Base-by-base conservation (phyloP, 331 rosid genomes). In the Malus hybrid region DNA sequence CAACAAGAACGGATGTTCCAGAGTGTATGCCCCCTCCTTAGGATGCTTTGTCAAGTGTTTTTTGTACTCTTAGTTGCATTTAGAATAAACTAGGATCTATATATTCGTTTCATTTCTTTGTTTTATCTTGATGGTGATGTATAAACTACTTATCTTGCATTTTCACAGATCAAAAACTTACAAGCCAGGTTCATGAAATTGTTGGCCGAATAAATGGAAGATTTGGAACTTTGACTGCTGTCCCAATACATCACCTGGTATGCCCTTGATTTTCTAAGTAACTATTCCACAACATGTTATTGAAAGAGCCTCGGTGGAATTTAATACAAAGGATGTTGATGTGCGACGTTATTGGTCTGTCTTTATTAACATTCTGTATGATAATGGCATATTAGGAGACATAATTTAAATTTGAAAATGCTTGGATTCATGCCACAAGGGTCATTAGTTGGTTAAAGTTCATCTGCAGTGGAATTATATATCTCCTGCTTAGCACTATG, bases 101-200 rank as follows among this genome's bases (percentile, higher is more conserved):
- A 42, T 42, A 42, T 42, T 42, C 48, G 5, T 42, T 42, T 42
- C 48, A 29, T 59, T n/a, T 74, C 36, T 65, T 48, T 46, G 56
- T 55, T 18, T 20, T 67, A 57, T 72, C 34, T 16, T 57, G 46
- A 9, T 24, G 18, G 56, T 86, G 34, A 50, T 46, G 76, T 73
- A 71, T 73, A 54, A 75, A 20, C 56, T 48, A 28, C 34, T 28
- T 75, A 55, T 82, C 67, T 63, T 84, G 74, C 82, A 73, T 87
- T 71, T 79, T 65, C 74, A 74, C 96, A 91, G 97, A 91, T 78
- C 97, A 91, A 77, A 91, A 91, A 81, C 96, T 91, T 44, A 91
- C 97, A 56, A 91, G 97, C 78, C 97, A 91, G 86, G 97, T 91
- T 73, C 97, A 91, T 88, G 97, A 91, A 85, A 89, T 91, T 79